Conservation (phyloP, 768 basidiomycete genomes). For the Clavaria fumosa region DNA sequence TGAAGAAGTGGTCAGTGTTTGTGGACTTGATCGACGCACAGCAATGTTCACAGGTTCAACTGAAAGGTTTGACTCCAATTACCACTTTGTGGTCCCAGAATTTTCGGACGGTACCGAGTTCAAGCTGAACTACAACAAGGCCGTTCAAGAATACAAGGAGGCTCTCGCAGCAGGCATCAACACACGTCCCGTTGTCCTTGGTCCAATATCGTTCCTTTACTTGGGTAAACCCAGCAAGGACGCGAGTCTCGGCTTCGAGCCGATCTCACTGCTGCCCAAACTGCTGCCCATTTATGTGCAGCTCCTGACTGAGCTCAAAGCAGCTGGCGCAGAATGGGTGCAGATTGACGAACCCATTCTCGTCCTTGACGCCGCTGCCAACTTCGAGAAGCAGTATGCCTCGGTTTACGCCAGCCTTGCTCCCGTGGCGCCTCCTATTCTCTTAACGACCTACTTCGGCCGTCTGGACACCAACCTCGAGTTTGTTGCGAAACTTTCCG, state of each 20-base stretch:
- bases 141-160: slow-evolving; percentile 86
- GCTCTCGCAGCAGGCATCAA: slow-evolving; percentile 77
- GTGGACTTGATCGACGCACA: not conserved
- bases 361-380: slow-evolving; percentile 72
- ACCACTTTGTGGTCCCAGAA: slow-evolving; percentile 97
- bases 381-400: slow-evolving; percentile 65
- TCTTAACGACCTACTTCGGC: slow-evolving; percentile 93
- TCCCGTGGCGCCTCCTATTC: slow-evolving; percentile 76
- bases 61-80: slow-evolving; percentile 92
- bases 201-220: slow-evolving; percentile 88
- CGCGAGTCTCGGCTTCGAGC: slow-evolving; percentile 70
- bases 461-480: slow-evolving; percentile 87
- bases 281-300: slow-evolving; percentile 86
- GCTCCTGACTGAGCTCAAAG: slow-evolving; percentile 80
- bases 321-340: slow-evolving; percentile 85
- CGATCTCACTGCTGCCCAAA: slow-evolving; percentile 78
- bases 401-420: slow-evolving; percentile 69
- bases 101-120: slow-evolving; percentile 82
- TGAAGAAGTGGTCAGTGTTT: slow-evolving; percentile 85
- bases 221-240: slow-evolving; percentile 87
- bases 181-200: slow-evolving; percentile 92
- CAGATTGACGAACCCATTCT: slow-evolving; percentile 97
- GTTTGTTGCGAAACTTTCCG: slow-evolving; percentile 81
- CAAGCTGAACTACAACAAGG: slow-evolving; percentile 93
- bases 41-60: slow-evolving; percentile 5